These are phyloP conservation scores for Geotrichum carabidarum DNA, from an alignment of 1,139 yeast genomes.

Conservation along the genomic window DNA sequence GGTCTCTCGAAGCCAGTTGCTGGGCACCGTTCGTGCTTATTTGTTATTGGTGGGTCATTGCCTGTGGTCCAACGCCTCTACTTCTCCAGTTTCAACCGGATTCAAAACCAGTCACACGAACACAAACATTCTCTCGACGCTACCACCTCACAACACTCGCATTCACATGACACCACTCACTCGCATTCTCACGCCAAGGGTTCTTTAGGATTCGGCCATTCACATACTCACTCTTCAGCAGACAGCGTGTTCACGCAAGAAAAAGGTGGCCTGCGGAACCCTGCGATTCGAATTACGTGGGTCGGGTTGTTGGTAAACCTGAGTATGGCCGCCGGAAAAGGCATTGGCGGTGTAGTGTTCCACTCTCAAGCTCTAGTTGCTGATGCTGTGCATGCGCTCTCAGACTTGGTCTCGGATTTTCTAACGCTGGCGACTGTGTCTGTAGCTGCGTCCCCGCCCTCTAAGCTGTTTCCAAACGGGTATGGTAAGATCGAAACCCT, in stretches of 20 bases:
- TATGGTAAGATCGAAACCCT: constrained; percentile 89
- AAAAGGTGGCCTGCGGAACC: constrained; percentile 43
- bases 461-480: constrained; percentile 69
- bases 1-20: not conserved
- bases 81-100: not conserved
- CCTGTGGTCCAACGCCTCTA: not conserved
- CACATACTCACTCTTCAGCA: constrained; percentile 28
- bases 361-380: constrained; percentile 93
- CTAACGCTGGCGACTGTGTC: constrained; percentile 85
- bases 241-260: constrained; percentile 30
- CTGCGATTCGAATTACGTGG: constrained; percentile 95
- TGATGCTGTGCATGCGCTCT: constrained; percentile 89
- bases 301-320: constrained; percentile 79
- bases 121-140: not conserved
- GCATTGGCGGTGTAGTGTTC: constrained; percentile 81
- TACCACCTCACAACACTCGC: not conserved
- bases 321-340: constrained; percentile 84
- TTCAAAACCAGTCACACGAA: not conserved
- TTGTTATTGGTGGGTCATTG: not conserved
- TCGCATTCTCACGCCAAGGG: constrained; percentile 13
- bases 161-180: constrained; percentile 15
- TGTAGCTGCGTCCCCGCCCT: constrained; percentile 63
- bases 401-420: constrained; percentile 85
- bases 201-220: constrained; percentile 21
- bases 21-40: not conserved